Base-by-base conservation (phyloP, 192 early-diverging fungal species). In the Gorgonomyces haynaldii region DNA sequence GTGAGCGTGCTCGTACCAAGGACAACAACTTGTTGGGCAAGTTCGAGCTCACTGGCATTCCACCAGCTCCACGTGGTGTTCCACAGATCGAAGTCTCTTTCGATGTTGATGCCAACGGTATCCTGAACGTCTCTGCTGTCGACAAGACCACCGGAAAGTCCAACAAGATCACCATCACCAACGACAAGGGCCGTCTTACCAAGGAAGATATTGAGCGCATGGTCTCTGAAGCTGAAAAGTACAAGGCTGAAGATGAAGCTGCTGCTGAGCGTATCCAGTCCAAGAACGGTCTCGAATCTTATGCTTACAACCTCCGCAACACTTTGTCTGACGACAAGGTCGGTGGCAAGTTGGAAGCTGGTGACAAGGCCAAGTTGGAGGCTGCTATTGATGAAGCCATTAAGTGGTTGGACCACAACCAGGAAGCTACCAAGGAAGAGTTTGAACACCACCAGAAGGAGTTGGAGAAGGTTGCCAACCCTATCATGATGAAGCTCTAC, bases 181-280 rank as follows among this genome's bases (percentile, higher is more conserved):
- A 93, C 81, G 90, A 94, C 80, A 92, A 94, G 81, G 91, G 91
- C 49, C 85, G 89, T 62, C 81, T 98, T 47, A 84, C 88, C 53
- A 91, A 96, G 83, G 95, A 96, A 62, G 90, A 96, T 58, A 96
- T 98, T 60, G 91, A 98, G 69, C 89, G 90, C 61, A 92, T 95
- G 89, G 85, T 96, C 35, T 50, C 60, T 47, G 88, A 96, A 32
- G 89, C 89, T 58, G 89, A 91, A 62, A 89, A 90, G 78, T 88
- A 83, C 84, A 88, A 88, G 81, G 86, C 81, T 53, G 91, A 98
- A 73, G 95, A 98, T 76, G 88, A 94, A 74, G 84, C 69, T 37
- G 91, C 81, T 44, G 89, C 89, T 42, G 82, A 79, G 35, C 85
- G 88, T 62, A 83, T 98, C 60, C 54, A 76, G 36, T 82, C 94